Conservation (phyloP, 2,329 filamentous ascomycete genomes). For the Talaromyces marneffei region DNA sequence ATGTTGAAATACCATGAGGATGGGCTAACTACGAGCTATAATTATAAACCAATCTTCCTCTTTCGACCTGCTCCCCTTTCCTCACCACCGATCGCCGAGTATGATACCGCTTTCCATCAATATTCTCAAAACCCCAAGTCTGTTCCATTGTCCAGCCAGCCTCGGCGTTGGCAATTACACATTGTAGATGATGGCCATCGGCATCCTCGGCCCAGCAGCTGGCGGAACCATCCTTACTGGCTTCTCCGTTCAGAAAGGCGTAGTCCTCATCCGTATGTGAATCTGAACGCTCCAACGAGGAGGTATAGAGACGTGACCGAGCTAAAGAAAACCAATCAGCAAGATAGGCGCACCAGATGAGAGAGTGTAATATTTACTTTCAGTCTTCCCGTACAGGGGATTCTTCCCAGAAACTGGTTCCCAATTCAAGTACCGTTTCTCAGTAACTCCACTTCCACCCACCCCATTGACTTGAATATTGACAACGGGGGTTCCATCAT, state of each 20-base stretch:
- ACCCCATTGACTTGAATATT: not conserved
- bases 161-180: not conserved
- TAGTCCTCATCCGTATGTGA: not conserved
- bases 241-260: not conserved
- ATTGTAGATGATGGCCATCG: not conserved
- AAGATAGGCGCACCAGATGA: not conserved
- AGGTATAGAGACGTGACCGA: not conserved
- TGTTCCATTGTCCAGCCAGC: not conserved
- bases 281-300: not conserved
- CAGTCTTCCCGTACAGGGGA: not conserved
- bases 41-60: not conserved
- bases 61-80: not conserved
- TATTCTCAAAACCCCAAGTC: not conserved
- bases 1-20: not conserved
- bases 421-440: not conserved
- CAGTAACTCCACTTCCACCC: not conserved
- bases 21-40: not conserved
- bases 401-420: not conserved
- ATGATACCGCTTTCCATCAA: not conserved
- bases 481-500: not conserved
- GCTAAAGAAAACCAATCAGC: not conserved
- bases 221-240: not conserved
- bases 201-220: not conserved
- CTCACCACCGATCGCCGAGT: not conserved
- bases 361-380: not conserved